phyloP scores from a whole-genome alignment of 2,329 filamentous ascomycete genomes.

The Claviceps capensis region DNA sequence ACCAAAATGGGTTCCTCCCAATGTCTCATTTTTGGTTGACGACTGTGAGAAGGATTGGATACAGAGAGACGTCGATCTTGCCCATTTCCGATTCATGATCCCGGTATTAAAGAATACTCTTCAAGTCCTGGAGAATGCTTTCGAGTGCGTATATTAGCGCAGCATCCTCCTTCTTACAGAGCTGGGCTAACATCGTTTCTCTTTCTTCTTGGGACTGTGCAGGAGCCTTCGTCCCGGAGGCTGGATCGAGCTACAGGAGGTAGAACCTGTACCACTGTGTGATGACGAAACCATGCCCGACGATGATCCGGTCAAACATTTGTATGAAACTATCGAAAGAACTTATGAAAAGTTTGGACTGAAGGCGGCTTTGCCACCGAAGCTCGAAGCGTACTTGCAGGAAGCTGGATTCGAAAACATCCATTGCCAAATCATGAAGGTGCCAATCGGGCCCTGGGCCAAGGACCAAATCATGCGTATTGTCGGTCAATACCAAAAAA shows the following conservation, averaged over 20 bases:
- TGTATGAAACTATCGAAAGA: conserved; percentile 6
- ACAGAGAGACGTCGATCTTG: conserved; percentile 14
- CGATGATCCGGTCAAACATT: conserved; percentile 7
- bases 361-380: conserved; percentile 8
- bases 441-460: conserved; percentile 25
- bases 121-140: conserved; percentile 8
- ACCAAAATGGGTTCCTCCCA: conserved; percentile 25
- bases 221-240: conserved; percentile 25
- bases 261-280: conserved; percentile 19
- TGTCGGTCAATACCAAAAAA: conserved; percentile 25
- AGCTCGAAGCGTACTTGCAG: conserved; percentile 7
- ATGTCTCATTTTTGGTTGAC: conserved; percentile 24
- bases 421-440: conserved; percentile 21
- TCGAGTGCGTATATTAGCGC: conserved; percentile 7
- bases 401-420: conserved; percentile 11
- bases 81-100: conserved; percentile 16
- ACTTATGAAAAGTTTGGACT: conserved; percentile 9
- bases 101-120: conserved; percentile 8
- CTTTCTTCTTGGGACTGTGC: not conserved
- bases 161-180: not conserved
- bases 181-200: not conserved
- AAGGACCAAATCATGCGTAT: conserved; percentile 18
- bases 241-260: conserved; percentile 30
- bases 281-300: conserved; percentile 20
- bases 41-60: conserved; percentile 20